Evolutionary conservation across 176 grass and related monocot genomes (phyloP).

Genomic region (Rhipidocladum racemiflorum): DNA sequence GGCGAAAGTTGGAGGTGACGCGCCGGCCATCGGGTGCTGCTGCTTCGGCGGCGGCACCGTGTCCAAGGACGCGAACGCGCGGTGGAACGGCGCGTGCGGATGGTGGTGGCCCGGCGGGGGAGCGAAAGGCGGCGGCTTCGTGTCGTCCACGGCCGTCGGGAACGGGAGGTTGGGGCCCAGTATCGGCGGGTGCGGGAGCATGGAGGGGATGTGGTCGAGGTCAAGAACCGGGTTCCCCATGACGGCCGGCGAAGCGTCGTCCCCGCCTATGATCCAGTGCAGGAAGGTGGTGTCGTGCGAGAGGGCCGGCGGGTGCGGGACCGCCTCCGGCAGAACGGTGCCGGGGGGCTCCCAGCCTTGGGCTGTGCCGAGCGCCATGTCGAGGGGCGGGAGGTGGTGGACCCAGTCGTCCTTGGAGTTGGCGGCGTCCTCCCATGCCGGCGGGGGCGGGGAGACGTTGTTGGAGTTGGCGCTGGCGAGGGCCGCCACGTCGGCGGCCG

Average conservation of each 20-base stretch:
- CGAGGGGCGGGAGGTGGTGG: slow-evolving; percentile 53
- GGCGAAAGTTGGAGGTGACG: slow-evolving; percentile 36
- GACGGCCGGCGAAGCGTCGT: not conserved
- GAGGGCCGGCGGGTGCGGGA: not conserved
- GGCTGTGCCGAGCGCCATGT: slow-evolving; percentile 31
- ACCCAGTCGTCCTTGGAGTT: slow-evolving; percentile 37
- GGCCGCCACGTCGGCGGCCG: slow-evolving; percentile 62
- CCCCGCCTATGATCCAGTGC: slow-evolving; percentile 65
- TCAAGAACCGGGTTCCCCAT: slow-evolving; percentile 13
- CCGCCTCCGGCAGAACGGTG: not conserved
- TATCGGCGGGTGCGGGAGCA: not conserved
- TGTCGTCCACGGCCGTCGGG: slow-evolving; percentile 34
- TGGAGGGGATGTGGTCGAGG: slow-evolving; percentile 26
- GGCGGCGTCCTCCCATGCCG: slow-evolving; percentile 31
- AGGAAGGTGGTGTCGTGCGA: slow-evolving; percentile 70
- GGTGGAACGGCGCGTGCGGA: slow-evolving; percentile 7
- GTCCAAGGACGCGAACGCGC: slow-evolving; percentile 17
- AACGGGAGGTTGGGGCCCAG: slow-evolving; percentile 29
- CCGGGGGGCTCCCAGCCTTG: not conserved
- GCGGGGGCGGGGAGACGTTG: slow-evolving; percentile 33
- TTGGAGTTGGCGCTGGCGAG: slow-evolving; percentile 34
- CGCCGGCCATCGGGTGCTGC: slow-evolving; percentile 23
- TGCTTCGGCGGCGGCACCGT: not conserved
- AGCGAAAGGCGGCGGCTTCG: slow-evolving; percentile 15
- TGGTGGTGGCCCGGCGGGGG: not conserved